Percentiles rank a stretch among this genome's conserved stretches.
phyloP scores from a whole-genome alignment of 371 early-diverging fungal genomes.

The Rhizopus arrhizus region DNA sequence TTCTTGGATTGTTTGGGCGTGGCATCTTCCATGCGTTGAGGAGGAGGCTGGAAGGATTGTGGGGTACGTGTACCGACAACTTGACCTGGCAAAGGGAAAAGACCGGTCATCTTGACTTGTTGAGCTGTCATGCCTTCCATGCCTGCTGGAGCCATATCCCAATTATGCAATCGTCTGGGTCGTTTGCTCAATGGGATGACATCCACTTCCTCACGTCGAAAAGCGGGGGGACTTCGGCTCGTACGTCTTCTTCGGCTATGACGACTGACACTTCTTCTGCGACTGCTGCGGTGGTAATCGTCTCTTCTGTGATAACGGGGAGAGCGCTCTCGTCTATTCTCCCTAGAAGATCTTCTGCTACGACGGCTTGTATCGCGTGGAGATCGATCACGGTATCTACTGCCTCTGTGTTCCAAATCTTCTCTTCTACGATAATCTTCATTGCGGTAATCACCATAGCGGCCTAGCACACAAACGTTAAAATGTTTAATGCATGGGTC shows the following conservation, averaged over 20 bases:
- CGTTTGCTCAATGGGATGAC: constrained; percentile 81
- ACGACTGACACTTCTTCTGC: constrained; percentile 39
- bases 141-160: constrained; percentile 94
- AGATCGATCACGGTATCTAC: constrained; percentile 53
- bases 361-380: constrained; percentile 43
- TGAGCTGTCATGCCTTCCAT: constrained; percentile 87
- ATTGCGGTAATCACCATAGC: constrained; percentile 22
- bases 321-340: constrained; percentile 44
- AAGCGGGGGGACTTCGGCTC: constrained; percentile 43
- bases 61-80: constrained; percentile 69
- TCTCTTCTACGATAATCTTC: constrained; percentile 30
- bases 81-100: constrained; percentile 92
- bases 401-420: constrained; percentile 33
- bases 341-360: constrained; percentile 26
- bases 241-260: constrained; percentile 33
- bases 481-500: not conserved
- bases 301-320: constrained; percentile 27
- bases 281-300: constrained; percentile 37
- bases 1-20: constrained; percentile 74
- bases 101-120: constrained; percentile 91
- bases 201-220: constrained; percentile 53
- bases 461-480: constrained; percentile 5
- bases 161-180: constrained; percentile 78
- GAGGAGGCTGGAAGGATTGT: constrained; percentile 55
- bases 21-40: not conserved